Conservation (phyloP, 306 rosid species). For the Prunus armeniaca region DNA sequence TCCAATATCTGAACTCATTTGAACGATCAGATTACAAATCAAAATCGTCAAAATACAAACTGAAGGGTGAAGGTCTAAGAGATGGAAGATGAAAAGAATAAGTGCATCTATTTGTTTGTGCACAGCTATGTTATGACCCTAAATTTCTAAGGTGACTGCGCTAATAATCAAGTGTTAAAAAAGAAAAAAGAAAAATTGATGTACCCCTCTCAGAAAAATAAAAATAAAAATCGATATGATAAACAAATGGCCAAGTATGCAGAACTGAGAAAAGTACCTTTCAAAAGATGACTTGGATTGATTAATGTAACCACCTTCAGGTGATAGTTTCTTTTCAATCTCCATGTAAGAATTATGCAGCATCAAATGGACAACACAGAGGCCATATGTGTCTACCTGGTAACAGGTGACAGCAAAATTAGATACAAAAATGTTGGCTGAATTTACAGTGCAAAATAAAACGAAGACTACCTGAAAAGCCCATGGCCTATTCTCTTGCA, state of each 20-base stretch:
- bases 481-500: slow-evolving; percentile 83
- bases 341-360: slow-evolving; percentile 78
- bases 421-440: slow-evolving; percentile 12
- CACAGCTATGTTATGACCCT: background rate
- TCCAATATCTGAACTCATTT: slow-evolving; percentile 73
- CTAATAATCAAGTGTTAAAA: background rate
- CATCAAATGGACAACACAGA: slow-evolving; percentile 82
- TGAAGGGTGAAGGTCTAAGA: slow-evolving; percentile 13
- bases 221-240: background rate
- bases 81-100: slow-evolving; percentile 7
- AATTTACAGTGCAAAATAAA: slow-evolving; percentile 12
- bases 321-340: slow-evolving; percentile 59
- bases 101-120: background rate
- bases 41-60: background rate
- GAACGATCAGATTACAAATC: slow-evolving; percentile 19
- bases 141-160: background rate
- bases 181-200: background rate
- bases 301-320: slow-evolving; percentile 53
- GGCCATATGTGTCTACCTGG: slow-evolving; percentile 83
- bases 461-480: slow-evolving; percentile 63
- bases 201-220: too few species aligned
- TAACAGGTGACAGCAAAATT: slow-evolving; percentile 15
- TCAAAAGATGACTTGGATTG: slow-evolving; percentile 65
- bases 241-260: background rate
- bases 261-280: slow-evolving; percentile 47